phyloP scores from a whole-genome alignment of 768 basidiomycete genomes.

The Agaricus subrufescens region DNA sequence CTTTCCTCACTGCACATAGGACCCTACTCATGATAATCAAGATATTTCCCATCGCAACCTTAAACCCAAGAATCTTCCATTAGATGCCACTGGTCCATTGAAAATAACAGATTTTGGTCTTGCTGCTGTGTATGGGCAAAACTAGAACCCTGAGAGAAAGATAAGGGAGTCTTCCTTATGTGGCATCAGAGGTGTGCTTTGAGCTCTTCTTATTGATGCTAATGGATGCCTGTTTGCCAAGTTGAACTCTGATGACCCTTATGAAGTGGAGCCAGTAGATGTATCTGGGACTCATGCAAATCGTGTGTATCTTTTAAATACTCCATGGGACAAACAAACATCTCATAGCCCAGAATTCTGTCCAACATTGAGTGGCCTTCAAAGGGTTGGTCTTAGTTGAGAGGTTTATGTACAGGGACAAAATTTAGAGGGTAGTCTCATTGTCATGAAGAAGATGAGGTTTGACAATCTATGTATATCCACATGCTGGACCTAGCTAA shows the following conservation, averaged over 20 bases:
- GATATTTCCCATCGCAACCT: constrained; percentile 96
- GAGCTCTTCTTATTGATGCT: not conserved
- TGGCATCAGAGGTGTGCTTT: constrained; percentile 82
- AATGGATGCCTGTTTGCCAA: constrained; percentile 20
- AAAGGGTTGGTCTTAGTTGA: constrained; percentile 79
- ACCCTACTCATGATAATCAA: constrained; percentile 79
- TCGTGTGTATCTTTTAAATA: constrained; percentile 40
- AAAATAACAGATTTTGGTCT: constrained; percentile 97
- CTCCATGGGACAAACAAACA: constrained; percentile 97
- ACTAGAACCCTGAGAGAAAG: constrained; percentile 72
- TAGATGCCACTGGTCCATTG: constrained; percentile 77
- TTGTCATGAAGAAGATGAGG: constrained; percentile 65
- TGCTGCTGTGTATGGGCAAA: constrained; percentile 81
- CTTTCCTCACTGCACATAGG: constrained; percentile 32
- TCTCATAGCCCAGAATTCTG: constrained; percentile 70
- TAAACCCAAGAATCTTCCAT: constrained; percentile 93
- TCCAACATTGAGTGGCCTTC: constrained; percentile 55
- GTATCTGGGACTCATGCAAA: constrained; percentile 72
- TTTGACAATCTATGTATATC: constrained; percentile 35
- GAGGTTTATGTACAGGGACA: constrained; percentile 37
- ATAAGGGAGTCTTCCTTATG: constrained; percentile 91
- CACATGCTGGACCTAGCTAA: constrained; percentile 24
- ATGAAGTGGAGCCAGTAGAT: constrained; percentile 90
- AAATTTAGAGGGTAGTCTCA: constrained; percentile 54
- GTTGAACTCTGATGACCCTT: constrained; percentile 65